Evolutionary conservation across 306 rosid species (phyloP).

Genomic region (Psophocarpus tetragonolobus): DNA sequence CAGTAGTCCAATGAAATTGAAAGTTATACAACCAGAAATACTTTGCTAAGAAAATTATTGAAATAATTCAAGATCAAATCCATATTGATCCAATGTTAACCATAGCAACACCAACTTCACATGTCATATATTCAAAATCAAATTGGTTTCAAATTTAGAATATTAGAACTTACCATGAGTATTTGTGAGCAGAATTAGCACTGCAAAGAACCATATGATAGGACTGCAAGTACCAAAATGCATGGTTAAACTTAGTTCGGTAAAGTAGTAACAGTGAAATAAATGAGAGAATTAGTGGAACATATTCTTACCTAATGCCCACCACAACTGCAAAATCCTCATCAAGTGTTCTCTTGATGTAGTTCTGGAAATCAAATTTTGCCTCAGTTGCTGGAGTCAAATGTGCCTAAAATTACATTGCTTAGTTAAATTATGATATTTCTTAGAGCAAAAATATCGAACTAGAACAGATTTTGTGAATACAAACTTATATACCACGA

Average conservation of each 20-base stretch:
- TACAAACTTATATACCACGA: conserved; percentile 56
- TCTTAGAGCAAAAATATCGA: not conserved
- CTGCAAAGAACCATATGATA: conserved; percentile 64
- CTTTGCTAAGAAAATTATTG: no score
- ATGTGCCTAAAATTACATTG: conserved; percentile 62
- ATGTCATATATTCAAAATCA: not conserved
- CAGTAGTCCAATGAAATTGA: not conserved
- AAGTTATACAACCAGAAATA: no score
- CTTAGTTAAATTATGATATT: not conserved
- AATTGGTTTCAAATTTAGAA: not conserved
- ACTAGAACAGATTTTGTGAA: not conserved
- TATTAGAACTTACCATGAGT: conserved; percentile 39
- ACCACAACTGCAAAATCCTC: conserved; percentile 75
- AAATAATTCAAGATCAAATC: not conserved
- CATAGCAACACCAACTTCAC: not conserved
- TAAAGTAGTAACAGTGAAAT: not conserved
- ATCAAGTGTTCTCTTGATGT: conserved; percentile 71
- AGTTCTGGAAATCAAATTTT: conserved; percentile 66
- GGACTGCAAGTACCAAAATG: conserved; percentile 59
- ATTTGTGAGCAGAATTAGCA: conserved; percentile 56
- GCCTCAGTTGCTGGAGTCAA: conserved; percentile 58
- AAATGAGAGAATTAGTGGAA: conserved; percentile 14
- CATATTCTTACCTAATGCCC: conserved; percentile 58
- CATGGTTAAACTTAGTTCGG: conserved; percentile 1
- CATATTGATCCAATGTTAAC: not conserved